Conservation (phyloP, 2,329 filamentous ascomycete species). For the Epichloe elymi region DNA sequence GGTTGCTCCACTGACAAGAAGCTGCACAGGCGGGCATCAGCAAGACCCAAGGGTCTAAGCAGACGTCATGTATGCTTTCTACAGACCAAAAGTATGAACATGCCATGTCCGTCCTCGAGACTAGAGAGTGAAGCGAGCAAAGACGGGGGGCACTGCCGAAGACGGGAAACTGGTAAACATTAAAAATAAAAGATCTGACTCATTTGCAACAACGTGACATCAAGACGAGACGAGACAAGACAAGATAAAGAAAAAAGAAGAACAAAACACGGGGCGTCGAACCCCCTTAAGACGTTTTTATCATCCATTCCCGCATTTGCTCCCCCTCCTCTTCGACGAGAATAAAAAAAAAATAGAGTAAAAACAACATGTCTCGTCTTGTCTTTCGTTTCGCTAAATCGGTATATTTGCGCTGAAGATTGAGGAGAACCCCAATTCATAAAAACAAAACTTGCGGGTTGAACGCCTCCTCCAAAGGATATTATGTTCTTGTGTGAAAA, state of each 20-base stretch:
- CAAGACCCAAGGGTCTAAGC: no score
- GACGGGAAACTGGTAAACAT: not conserved
- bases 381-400: not conserved
- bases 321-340: not conserved
- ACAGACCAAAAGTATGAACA: no score
- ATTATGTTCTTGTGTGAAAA: not conserved
- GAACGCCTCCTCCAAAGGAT: not conserved
- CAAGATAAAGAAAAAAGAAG: not conserved
- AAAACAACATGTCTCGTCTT: conserved; percentile 2
- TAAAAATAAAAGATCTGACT: not conserved
- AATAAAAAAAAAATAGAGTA: not conserved
- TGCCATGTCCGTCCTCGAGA: no score
- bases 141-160: not conserved
- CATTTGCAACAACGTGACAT: not conserved
- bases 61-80: no score
- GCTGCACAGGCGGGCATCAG: no score
- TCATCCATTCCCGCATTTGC: not conserved
- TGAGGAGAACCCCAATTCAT: conserved; percentile 1
- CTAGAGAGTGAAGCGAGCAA: no score
- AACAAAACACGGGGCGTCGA: not conserved
- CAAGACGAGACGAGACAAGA: not conserved
- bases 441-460: not conserved
- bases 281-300: not conserved
- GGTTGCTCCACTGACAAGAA: no score
- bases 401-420: conserved; percentile 5